phyloP scores from a whole-genome alignment of 2,329 filamentous ascomycete species.

The Penicillium sp. region DNA sequence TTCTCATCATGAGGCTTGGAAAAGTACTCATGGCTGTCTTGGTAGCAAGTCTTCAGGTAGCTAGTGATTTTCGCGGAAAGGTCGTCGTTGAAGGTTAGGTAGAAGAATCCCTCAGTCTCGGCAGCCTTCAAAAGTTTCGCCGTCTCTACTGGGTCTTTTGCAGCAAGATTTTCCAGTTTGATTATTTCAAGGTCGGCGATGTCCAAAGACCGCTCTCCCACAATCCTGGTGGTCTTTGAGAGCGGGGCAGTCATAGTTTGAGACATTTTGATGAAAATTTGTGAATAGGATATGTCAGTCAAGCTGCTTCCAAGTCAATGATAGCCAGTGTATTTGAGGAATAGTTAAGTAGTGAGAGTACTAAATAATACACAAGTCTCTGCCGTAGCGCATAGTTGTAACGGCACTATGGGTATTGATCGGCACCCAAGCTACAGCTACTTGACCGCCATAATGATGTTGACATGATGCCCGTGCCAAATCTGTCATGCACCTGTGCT shows the following conservation, averaged over 20 bases:
- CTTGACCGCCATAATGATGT: too few relatives aligned
- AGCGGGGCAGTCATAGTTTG: constrained; percentile 2
- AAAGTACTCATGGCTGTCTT: constrained; percentile 11
- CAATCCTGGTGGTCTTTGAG: background rate
- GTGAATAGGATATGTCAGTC: background rate
- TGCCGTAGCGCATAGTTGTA: too few relatives aligned
- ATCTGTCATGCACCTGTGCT: too few relatives aligned
- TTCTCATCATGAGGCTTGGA: constrained; percentile 12
- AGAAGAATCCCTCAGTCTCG: constrained; percentile 14
- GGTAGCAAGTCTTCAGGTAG: constrained; percentile 3
- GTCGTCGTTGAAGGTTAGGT: constrained; percentile 5
- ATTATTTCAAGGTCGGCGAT: constrained; percentile 2
- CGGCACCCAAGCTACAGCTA: too few relatives aligned
- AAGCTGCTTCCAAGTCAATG: background rate
- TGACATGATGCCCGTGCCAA: too few relatives aligned
- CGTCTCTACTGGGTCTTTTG: constrained; percentile 9
- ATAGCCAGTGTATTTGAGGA: background rate
- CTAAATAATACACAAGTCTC: too few relatives aligned
- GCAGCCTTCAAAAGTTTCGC: constrained; percentile 13
- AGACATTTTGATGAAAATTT: background rate
- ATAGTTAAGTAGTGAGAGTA: background rate
- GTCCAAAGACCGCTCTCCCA: constrained; percentile 7
- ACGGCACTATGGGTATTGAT: too few relatives aligned
- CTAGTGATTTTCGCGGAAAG: constrained; percentile 2
- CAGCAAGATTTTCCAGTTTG: constrained; percentile 3